A percentile compares a stretch with the other conserved stretches of the same genome.
Evolutionary conservation across 148 eudicot genomes (phyloP).

Genomic region (Diospyros lotus): DNA sequence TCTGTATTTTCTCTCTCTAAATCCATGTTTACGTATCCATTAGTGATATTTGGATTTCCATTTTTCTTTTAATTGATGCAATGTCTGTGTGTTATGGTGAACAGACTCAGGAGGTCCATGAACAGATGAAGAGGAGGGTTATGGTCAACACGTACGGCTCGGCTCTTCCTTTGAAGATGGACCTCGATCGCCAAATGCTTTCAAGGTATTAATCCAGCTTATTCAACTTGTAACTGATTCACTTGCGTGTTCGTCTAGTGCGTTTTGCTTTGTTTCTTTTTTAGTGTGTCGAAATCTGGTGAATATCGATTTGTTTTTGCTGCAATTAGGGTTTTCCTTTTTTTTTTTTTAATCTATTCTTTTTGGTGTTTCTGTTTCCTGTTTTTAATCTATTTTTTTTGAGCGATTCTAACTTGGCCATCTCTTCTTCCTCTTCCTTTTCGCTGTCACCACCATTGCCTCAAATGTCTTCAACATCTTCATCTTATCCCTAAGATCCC

Average conservation of each 20-base stretch:
- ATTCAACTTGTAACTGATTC: background rate
- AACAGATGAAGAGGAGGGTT: constrained; percentile 51
- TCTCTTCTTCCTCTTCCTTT: too few relatives aligned
- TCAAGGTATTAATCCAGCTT: constrained; percentile 40
- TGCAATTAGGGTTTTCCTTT: constrained; percentile 1
- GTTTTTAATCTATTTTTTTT: too few relatives aligned
- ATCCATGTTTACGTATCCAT: background rate
- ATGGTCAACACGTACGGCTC: constrained; percentile 70
- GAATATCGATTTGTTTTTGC: background rate
- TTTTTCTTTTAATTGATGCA: background rate
- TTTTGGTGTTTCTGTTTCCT: too few relatives aligned
- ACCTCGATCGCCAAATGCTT: constrained; percentile 78
- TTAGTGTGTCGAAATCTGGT: background rate
- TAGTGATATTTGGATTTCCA: background rate
- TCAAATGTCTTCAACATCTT: too few relatives aligned
- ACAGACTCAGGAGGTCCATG: constrained; percentile 43
- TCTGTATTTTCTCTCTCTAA: constrained; percentile 34
- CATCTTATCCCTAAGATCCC: too few relatives aligned
- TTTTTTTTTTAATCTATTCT: too few relatives aligned
- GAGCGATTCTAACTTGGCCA: too few relatives aligned
- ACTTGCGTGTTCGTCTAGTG: background rate
- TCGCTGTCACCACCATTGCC: too few relatives aligned
- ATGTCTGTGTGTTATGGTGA: background rate
- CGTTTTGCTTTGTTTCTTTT: background rate
- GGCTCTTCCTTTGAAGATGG: constrained; percentile 80